Conservation (phyloP, 139 green algal species). For the Ulvella scutata region DNA sequence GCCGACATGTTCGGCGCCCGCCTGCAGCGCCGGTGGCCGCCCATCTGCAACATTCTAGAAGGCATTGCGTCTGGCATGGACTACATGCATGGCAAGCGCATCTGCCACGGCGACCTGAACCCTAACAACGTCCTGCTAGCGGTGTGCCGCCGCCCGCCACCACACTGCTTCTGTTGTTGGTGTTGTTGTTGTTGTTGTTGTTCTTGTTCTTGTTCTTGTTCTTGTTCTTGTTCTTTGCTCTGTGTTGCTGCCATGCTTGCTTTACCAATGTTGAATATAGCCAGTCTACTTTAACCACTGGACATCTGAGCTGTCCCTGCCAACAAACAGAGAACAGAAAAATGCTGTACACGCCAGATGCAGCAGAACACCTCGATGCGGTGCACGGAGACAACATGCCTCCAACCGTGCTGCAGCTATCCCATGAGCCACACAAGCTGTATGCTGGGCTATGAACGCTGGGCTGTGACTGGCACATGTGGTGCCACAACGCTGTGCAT, state of each 20-base stretch:
- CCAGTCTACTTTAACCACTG: not conserved
- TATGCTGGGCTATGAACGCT: not conserved
- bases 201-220: not conserved
- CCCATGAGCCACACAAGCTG: not conserved
- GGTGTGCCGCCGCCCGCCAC: not conserved
- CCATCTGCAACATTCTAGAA: not conserved
- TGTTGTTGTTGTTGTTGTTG: not conserved
- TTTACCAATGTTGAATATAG: not conserved
- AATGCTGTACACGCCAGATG: no score
- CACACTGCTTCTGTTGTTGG: not conserved
- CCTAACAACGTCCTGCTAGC: not conserved
- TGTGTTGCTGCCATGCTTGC: not conserved
- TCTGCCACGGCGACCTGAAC: conserved; percentile 1
- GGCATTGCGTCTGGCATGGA: not conserved
- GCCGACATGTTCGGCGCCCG: conserved; percentile 1
- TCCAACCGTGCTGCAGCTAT: not conserved
- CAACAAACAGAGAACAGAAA: not conserved
- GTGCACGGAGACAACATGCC: not conserved
- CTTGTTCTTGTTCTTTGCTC: not conserved
- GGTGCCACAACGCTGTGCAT: not conserved
- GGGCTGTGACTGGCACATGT: not conserved
- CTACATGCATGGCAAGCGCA: conserved; percentile 3
- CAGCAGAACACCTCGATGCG: no score
- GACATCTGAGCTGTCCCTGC: not conserved
- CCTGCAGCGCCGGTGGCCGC: conserved; percentile 4